Conservation (phyloP, 805 yeast genomes). For the Candida adriatica region DNA sequence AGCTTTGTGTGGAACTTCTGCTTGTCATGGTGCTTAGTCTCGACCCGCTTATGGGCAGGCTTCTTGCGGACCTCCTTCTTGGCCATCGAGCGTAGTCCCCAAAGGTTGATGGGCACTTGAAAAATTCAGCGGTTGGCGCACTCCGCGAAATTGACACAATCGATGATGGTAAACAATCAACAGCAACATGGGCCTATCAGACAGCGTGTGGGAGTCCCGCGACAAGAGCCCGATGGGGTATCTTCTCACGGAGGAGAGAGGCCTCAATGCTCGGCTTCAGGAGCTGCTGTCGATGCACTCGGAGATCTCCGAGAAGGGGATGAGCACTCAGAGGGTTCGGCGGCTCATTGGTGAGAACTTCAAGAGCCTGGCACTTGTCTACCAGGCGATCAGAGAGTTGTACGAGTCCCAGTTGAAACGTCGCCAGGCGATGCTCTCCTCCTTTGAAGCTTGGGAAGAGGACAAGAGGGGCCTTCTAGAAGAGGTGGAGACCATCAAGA, state of each 20-base stretch:
- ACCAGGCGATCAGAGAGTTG: constrained; percentile 35
- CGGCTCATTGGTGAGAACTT: constrained; percentile 26
- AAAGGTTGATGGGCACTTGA: too few relatives aligned
- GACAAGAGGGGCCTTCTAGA: constrained; percentile 27
- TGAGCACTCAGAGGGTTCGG: constrained; percentile 25
- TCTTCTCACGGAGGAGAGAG: constrained; percentile 16
- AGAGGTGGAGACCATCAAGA: constrained; percentile 32
- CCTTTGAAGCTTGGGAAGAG: constrained; percentile 34
- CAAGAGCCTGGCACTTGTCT: constrained; percentile 30
- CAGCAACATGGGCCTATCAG: too few relatives aligned
- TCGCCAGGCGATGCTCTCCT: constrained; percentile 20
- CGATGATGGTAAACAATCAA: too few relatives aligned
- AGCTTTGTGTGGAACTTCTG: constrained; percentile 67
- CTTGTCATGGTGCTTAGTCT: constrained; percentile 25
- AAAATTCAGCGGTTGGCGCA: too few relatives aligned
- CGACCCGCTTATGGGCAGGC: constrained; percentile 38
- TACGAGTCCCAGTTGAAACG: constrained; percentile 29
- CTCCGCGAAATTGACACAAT: too few relatives aligned
- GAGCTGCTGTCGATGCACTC: constrained; percentile 20
- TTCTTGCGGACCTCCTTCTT: too few relatives aligned
- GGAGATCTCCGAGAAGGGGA: constrained; percentile 26
- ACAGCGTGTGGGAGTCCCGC: too few relatives aligned
- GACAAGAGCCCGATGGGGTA: constrained; percentile 12
- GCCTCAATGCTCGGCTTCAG: constrained; percentile 10
- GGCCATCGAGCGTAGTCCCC: too few relatives aligned